phyloP scores from a whole-genome alignment of 768 basidiomycete species.

The Dendrothele bispora region DNA sequence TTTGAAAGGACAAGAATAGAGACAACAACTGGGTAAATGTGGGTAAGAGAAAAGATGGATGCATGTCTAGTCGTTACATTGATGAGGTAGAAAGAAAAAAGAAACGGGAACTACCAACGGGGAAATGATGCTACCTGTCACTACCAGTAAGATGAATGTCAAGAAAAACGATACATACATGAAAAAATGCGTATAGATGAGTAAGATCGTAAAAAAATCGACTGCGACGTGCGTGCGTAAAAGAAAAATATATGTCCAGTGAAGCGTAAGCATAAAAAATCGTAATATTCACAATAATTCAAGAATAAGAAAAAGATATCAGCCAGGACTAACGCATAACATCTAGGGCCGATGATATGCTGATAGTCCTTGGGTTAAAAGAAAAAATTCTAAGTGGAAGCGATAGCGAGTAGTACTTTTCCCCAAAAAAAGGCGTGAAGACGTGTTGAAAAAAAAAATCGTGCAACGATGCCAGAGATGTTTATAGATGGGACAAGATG shows the following conservation, averaged over 20 bases:
- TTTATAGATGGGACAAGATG: constrained; percentile 26
- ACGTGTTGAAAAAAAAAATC: constrained; percentile 29
- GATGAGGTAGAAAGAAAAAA: constrained; percentile 24
- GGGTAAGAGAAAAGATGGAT: constrained; percentile 38
- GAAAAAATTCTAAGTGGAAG: constrained; percentile 27
- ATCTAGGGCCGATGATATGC: constrained; percentile 22
- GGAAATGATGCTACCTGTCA: constrained; percentile 9
- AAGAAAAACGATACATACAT: neutral
- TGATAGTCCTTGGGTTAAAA: constrained; percentile 24
- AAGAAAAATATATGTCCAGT: constrained; percentile 3
- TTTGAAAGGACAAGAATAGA: constrained; percentile 29
- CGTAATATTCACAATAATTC: constrained; percentile 13
- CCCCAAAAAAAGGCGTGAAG: constrained; percentile 12
- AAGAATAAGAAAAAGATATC: constrained; percentile 17
- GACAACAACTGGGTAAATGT: constrained; percentile 19
- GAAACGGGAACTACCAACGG: constrained; percentile 10
- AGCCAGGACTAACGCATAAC: constrained; percentile 13
- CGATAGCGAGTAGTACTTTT: too few species aligned
- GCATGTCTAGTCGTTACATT: constrained; percentile 79
- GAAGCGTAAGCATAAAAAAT: constrained; percentile 13
- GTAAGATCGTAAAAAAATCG: neutral
- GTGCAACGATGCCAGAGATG: constrained; percentile 34
- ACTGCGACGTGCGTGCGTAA: neutral
- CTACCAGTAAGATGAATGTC: constrained; percentile 3
- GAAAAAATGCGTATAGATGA: neutral